phyloP scores from a whole-genome alignment of 179 eudicot species.

The Dionaea muscipula region DNA sequence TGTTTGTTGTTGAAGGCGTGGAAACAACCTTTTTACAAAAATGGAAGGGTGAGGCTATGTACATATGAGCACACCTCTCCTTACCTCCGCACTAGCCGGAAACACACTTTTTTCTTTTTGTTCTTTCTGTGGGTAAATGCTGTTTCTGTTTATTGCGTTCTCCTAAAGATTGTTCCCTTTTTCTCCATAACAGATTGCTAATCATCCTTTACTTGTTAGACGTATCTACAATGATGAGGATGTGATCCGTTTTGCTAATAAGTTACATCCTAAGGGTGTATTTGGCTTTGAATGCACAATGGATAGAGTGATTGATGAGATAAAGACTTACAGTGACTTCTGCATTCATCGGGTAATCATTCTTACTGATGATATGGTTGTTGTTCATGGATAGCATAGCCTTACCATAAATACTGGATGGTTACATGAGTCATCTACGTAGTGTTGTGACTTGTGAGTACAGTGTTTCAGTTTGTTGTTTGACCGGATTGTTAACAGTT shows the following conservation, averaged over 20 bases:
- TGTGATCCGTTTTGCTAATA: constrained; percentile 63
- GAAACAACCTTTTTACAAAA: too few relatives aligned
- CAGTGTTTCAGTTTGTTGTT: too few relatives aligned
- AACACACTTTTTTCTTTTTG: constrained; percentile 1
- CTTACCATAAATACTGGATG: background rate
- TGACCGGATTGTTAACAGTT: too few relatives aligned
- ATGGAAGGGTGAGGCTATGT: too few relatives aligned
- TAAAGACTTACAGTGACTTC: constrained; percentile 83
- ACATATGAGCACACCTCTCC: too few relatives aligned
- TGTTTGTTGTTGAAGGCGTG: too few relatives aligned
- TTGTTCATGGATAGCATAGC: background rate
- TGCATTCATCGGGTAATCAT: constrained; percentile 66
- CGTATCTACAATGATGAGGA: constrained; percentile 68
- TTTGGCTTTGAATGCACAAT: constrained; percentile 89
- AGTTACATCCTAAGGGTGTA: constrained; percentile 68
- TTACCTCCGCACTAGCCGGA: too few relatives aligned
- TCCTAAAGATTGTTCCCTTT: constrained; percentile 6
- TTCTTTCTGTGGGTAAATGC: background rate
- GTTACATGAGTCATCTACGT: background rate
- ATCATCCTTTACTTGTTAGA: constrained; percentile 90
- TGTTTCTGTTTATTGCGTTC: background rate
- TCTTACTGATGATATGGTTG: background rate
- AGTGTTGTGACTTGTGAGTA: too few relatives aligned
- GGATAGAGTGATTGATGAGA: constrained; percentile 82
- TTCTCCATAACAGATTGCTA: constrained; percentile 61